phyloP scores from a whole-genome alignment of 176 grass and related monocot genomes.

The Ampelocalamus luodianensis region DNA sequence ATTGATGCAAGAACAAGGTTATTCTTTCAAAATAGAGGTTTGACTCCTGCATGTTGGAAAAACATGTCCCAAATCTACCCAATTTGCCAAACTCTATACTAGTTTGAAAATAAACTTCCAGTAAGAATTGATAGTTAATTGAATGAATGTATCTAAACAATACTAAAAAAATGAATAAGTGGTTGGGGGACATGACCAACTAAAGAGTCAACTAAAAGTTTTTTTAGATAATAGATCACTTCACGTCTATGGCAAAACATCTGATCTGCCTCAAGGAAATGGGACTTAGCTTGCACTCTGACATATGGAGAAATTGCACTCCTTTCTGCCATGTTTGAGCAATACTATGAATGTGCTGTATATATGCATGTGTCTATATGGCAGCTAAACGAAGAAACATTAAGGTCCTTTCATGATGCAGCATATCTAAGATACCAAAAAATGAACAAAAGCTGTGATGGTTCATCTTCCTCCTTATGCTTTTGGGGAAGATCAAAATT shows the following conservation, averaged over 20 bases:
- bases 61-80: constrained; percentile 4
- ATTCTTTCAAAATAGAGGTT: no score
- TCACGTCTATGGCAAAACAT: not conserved
- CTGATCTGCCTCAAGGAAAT: not conserved
- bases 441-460: no score
- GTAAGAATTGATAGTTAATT: constrained; percentile 2
- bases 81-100: constrained; percentile 11
- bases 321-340: constrained; percentile 10
- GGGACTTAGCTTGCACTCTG: not conserved
- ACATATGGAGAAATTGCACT: not conserved
- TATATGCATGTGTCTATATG: no score
- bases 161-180: not conserved
- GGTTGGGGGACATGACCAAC: not conserved
- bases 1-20: no score
- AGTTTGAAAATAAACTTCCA: not conserved
- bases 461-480: no score
- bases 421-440: no score
- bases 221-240: not conserved
- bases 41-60: no score
- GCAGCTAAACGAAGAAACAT: no score
- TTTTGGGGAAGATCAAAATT: no score
- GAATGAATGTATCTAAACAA: not conserved
- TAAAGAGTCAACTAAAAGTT: not conserved
- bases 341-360: not conserved
- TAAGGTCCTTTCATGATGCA: no score